Evolutionary conservation across 805 yeast species (phyloP), one percentile per base, ranked within the genome.

Genomic region (Teunomyces gatunensis): DNA sequence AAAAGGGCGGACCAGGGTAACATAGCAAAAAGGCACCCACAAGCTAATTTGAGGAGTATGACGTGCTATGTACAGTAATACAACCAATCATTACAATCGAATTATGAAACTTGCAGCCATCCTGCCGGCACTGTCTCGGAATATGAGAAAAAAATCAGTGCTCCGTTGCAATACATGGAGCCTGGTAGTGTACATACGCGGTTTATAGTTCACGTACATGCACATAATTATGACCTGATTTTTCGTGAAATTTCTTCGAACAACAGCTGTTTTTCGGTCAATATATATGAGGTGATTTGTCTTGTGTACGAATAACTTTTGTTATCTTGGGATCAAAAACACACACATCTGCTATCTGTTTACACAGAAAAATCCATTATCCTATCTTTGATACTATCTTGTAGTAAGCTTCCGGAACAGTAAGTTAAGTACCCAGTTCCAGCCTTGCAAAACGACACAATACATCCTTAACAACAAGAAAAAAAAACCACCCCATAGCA

Each of bases 191-290:
- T 15, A 6, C 13, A 32, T 32, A 32, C 18, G 17, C 18, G 34
- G 17, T 32, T 32, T 32, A 13, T 32, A 32, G 34, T 13, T 15
- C 34, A 32, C 34, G 34, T 32, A 32, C 34, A 15, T 27, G 43
- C 33, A 25, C 43, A 13, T 23, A 39, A 41, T 28, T 28, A 41
- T 47, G 49, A 47, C 49, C 49, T 47, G 49, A 47, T 47, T 47
- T 47, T 47, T 40, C 23, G 11, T 29, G 27, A 30, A 17, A 12
- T 37, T 21, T 37, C 18, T 36, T 32, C 34, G 13, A 32, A 37
- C 23, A 36, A 36, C 40, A 37, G 40, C 40, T 37, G 40, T 37
- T 37, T 37, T 36, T 23, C 40, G 13, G 40, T 13, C 40, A 23
- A 39, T 39, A 39, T 39, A 39, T 39, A 39, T 39, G 34, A 34